Evolutionary conservation across 2,329 filamentous ascomycete genomes (phyloP).

Genomic region (Biscogniauxia sp.): DNA sequence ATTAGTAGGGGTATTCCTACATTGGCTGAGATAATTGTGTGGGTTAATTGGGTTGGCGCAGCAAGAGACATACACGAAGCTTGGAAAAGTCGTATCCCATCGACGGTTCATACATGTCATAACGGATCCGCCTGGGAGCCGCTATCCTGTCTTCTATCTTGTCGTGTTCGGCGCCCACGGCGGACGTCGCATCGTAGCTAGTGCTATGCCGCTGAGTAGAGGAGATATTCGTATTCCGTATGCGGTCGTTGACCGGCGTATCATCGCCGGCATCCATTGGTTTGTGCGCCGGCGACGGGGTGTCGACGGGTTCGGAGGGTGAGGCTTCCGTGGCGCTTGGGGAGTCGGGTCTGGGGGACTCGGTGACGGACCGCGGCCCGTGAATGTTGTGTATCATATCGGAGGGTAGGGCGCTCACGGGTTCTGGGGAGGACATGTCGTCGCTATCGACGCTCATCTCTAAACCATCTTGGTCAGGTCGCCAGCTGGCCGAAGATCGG

Average conservation of each 20-base stretch:
- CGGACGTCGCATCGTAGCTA: slow-evolving; percentile 18
- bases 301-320: slow-evolving; percentile 19
- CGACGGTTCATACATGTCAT: slow-evolving; percentile 34
- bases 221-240: slow-evolving; percentile 9
- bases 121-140: slow-evolving; percentile 11
- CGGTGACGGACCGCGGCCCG: slow-evolving; percentile 26
- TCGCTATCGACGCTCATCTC: slow-evolving; percentile 28
- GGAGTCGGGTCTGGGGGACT: slow-evolving; percentile 27
- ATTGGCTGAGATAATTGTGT: background rate
- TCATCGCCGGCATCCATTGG: slow-evolving; percentile 22
- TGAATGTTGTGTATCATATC: slow-evolving; percentile 15
- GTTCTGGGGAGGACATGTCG: slow-evolving; percentile 23
- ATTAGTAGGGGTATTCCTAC: background rate
- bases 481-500: slow-evolving; percentile 25
- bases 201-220: slow-evolving; percentile 8
- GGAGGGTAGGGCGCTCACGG: slow-evolving; percentile 20
- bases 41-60: background rate
- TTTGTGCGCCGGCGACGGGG: slow-evolving; percentile 23
- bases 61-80: slow-evolving; percentile 45
- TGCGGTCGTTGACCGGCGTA: slow-evolving; percentile 8
- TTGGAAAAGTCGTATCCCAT: slow-evolving; percentile 55
- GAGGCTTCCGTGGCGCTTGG: slow-evolving; percentile 19
- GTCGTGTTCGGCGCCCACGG: slow-evolving; percentile 20
- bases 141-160: slow-evolving; percentile 20
- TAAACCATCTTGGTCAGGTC: slow-evolving; percentile 24